A percentile compares a stretch with the other conserved stretches of the same genome.
These are phyloP conservation scores for Pyropia haitanensis DNA, from an alignment of 23 red algal genomes.

Conservation along the genomic window DNA sequence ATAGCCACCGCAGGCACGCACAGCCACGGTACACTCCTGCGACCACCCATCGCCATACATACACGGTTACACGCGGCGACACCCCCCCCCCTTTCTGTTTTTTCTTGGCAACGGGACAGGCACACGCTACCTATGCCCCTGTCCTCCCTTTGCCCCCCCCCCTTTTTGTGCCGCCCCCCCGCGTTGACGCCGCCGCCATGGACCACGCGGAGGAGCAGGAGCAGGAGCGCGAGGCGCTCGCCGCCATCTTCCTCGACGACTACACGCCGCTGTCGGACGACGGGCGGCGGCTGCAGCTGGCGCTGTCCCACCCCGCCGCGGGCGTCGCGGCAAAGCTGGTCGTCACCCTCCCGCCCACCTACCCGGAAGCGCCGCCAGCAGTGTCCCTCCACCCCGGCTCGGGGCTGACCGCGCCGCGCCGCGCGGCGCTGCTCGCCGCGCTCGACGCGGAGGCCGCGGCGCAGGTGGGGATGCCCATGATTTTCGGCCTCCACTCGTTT, in stretches of 20 bases:
- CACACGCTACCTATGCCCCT: no score
- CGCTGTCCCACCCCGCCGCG: slow-evolving; percentile 25
- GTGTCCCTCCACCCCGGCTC: slow-evolving; percentile 31
- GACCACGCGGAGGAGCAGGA: slow-evolving; percentile 55
- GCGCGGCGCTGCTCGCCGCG: slow-evolving; percentile 27
- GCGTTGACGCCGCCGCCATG: background rate
- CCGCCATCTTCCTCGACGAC: slow-evolving; percentile 48
- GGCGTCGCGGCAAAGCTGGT: slow-evolving; percentile 18
- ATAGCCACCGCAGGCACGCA: no score
- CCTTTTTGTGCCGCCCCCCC: no score
- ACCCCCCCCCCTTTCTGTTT: no score
- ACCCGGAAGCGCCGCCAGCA: slow-evolving; percentile 31
- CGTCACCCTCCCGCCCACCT: slow-evolving; percentile 29
- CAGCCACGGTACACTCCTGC: no score
- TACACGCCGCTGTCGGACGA: slow-evolving; percentile 11
- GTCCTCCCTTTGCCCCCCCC: no score
- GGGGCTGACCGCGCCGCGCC: slow-evolving; percentile 28
- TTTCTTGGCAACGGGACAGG: no score
- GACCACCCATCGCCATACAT: no score
- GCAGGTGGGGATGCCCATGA: slow-evolving; percentile 44
- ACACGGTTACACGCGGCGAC: no score
- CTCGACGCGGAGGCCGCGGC: slow-evolving; percentile 19
- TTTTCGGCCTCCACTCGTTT: slow-evolving; percentile 26
- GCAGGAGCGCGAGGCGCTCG: slow-evolving; percentile 59
- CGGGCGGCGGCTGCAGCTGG: slow-evolving; percentile 48